Percentiles rank a stretch among this genome's conserved stretches.
Conservation (phyloP, 495 filamentous ascomycete species). For the Penicillium verhagenii region DNA sequence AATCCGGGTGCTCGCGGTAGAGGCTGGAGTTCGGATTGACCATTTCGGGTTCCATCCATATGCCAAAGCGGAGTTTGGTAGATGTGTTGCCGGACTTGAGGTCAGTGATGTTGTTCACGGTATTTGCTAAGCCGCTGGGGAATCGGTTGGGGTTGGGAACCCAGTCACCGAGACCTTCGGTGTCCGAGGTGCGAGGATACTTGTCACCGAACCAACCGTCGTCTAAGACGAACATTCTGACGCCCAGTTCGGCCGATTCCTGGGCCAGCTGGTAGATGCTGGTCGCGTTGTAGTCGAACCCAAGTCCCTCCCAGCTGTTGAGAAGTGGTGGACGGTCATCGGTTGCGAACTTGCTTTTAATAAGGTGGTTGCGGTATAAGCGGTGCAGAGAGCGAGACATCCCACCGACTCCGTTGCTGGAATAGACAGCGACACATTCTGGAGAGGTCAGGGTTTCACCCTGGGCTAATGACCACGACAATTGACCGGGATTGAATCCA, state of each 20-base stretch:
- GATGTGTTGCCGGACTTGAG: conserved; percentile 43
- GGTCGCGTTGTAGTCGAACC: conserved; percentile 47
- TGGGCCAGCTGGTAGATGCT: conserved; percentile 47
- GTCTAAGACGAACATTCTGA: conserved; percentile 54
- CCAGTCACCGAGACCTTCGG: conserved; percentile 55
- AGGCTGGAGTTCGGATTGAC: conserved; percentile 54
- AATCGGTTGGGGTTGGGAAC: conserved; percentile 50
- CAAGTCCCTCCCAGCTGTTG: conserved; percentile 59
- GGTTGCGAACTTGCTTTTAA: conserved; percentile 50
- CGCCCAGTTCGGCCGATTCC: conserved; percentile 50
- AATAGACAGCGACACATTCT: conserved; percentile 54
- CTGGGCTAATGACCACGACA: conserved; percentile 44
- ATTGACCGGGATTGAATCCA: conserved; percentile 51
- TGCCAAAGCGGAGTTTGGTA: conserved; percentile 46
- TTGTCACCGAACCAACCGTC: conserved; percentile 59
- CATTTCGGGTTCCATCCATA: conserved; percentile 62
- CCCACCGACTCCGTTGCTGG: conserved; percentile 49
- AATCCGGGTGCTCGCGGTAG: conserved; percentile 53
- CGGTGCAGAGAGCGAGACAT: conserved; percentile 55
- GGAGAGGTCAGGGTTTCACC: conserved; percentile 51
- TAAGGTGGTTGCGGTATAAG: conserved; percentile 54
- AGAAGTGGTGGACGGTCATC: conserved; percentile 48
- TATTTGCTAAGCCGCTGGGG: conserved; percentile 46
- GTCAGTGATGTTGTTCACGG: conserved; percentile 43
- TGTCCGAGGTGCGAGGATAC: conserved; percentile 50